Conservation (phyloP, 768 basidiomycete species). For the Strobilomyces dryophilus region DNA sequence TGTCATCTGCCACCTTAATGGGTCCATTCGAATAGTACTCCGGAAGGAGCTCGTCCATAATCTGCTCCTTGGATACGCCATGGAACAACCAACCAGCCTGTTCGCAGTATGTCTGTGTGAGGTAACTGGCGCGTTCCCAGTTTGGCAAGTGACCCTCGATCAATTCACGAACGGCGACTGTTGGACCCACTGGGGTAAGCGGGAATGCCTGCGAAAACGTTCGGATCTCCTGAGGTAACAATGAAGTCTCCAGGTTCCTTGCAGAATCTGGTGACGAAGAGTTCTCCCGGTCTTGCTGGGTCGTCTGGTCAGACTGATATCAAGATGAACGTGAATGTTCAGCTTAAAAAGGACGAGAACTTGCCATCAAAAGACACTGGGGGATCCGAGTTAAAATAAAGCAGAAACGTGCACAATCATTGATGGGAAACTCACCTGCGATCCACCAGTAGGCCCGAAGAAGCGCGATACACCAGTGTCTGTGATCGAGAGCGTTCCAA, state of each 20-base stretch:
- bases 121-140: constrained; percentile 43
- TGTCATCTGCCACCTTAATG: constrained; percentile 31
- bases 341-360: constrained; percentile 6
- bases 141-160: constrained; percentile 53
- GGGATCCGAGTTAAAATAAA: constrained; percentile 8
- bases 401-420: constrained; percentile 4
- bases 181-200: constrained; percentile 54
- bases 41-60: constrained; percentile 40
- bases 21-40: constrained; percentile 34
- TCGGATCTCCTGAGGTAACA: constrained; percentile 30
- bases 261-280: constrained; percentile 25
- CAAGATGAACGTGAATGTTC: constrained; percentile 6
- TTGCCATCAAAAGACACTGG: constrained; percentile 34
- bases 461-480: constrained; percentile 59
- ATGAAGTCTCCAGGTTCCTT: constrained; percentile 27
- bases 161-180: constrained; percentile 43
- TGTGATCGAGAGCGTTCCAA: constrained; percentile 58
- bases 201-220: constrained; percentile 62
- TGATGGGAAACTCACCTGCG: constrained; percentile 47
- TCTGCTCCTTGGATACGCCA: constrained; percentile 42
- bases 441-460: constrained; percentile 64
- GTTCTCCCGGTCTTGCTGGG: constrained; percentile 10
- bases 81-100: constrained; percentile 53
- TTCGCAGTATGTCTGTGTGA: constrained; percentile 43
- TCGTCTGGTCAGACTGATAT: constrained; percentile 24